Evolutionary conservation across 2,329 filamentous ascomycete genomes (phyloP).

Genomic region (Didymella pinodella): DNA sequence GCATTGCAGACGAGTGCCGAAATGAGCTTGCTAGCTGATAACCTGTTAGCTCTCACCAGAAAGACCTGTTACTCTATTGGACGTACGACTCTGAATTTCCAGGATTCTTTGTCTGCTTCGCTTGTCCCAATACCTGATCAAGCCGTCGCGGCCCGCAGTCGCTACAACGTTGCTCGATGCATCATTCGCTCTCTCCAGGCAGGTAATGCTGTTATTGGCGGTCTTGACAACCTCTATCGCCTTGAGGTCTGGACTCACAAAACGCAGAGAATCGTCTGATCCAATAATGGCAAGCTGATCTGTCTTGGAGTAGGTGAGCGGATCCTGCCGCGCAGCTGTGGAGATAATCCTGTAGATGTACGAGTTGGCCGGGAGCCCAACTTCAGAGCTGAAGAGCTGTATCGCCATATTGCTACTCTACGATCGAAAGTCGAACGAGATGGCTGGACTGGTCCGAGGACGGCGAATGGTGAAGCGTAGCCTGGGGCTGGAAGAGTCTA

Average conservation of each 20-base stretch:
- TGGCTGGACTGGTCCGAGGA: too few relatives aligned
- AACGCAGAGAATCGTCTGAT: constrained; percentile 73
- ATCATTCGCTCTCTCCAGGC: constrained; percentile 64
- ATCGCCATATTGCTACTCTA: constrained; percentile 27
- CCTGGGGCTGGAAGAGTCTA: too few relatives aligned
- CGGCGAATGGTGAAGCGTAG: not conserved
- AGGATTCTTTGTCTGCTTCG: constrained; percentile 60
- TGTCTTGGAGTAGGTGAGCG: constrained; percentile 41
- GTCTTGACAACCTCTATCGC: constrained; percentile 58
- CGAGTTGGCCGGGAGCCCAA: constrained; percentile 43
- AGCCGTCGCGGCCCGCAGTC: constrained; percentile 76
- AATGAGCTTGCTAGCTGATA: constrained; percentile 60
- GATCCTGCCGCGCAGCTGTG: constrained; percentile 42
- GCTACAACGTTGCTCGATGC: constrained; percentile 63
- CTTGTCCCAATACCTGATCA: constrained; percentile 71
- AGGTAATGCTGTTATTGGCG: constrained; percentile 69
- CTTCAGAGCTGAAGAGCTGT: constrained; percentile 30
- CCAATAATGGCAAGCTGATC: constrained; percentile 66
- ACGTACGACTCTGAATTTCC: constrained; percentile 46
- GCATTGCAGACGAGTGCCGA: constrained; percentile 70
- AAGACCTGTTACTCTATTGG: not conserved
- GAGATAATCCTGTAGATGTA: constrained; percentile 52
- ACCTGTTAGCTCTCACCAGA: constrained; percentile 31
- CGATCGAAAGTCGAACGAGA: too few relatives aligned
- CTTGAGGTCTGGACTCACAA: constrained; percentile 70